Conservation (phyloP, 495 filamentous ascomycete species). For the Talaromyces trachyspermus region DNA sequence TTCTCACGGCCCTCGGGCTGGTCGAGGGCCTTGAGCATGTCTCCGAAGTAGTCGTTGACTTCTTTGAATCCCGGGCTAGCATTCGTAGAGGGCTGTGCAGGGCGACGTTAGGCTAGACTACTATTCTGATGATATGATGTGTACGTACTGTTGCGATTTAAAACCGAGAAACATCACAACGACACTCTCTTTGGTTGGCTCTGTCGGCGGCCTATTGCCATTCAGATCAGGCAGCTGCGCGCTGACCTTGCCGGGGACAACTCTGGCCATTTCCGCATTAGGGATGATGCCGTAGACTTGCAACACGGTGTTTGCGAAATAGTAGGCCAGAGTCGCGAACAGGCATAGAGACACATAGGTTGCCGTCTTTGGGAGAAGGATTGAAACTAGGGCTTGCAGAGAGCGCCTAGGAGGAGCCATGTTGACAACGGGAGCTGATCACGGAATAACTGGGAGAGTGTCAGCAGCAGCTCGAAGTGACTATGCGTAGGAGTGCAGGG, state of each 20-base stretch:
- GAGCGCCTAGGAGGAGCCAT: conserved; percentile 39
- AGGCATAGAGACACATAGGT: background rate
- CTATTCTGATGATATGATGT: background rate
- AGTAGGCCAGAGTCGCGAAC: conserved; percentile 18
- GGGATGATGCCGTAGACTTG: conserved; percentile 19
- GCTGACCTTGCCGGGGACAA: conserved; percentile 24
- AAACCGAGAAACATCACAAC: conserved; percentile 35
- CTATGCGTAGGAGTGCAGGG: no score
- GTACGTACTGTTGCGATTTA: conserved; percentile 30
- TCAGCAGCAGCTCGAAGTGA: no score
- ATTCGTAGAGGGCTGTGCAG: conserved; percentile 20
- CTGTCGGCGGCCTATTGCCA: conserved; percentile 21
- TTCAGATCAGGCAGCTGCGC: conserved; percentile 27
- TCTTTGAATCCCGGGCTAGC: conserved; percentile 22
- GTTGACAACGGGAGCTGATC: conserved; percentile 26
- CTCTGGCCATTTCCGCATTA: conserved; percentile 29
- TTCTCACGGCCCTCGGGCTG: conserved; percentile 15
- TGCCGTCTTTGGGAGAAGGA: conserved; percentile 8
- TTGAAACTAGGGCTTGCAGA: conserved; percentile 26
- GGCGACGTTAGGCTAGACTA: background rate
- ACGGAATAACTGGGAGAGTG: conserved; percentile 5
- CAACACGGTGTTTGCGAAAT: conserved; percentile 14
- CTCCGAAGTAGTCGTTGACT: conserved; percentile 17
- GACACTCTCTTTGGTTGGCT: conserved; percentile 23
- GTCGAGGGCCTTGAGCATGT: conserved; percentile 16